These are phyloP conservation scores for Diplodia scrobiculata DNA, from an alignment of 2,329 filamentous ascomycete genomes.

Conservation along the genomic window DNA sequence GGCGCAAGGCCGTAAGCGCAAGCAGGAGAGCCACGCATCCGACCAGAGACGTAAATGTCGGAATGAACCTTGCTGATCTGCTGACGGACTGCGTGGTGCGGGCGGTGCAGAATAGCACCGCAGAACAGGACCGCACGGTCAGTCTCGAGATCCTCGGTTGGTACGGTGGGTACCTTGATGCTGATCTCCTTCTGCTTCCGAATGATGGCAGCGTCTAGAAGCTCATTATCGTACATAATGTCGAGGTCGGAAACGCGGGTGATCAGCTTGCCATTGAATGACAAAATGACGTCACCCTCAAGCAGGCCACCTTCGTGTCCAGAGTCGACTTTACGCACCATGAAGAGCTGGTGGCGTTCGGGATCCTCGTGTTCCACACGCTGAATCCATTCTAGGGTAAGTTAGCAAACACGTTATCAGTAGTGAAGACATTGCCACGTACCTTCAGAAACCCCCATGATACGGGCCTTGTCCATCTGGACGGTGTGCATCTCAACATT, in stretches of 20 bases:
- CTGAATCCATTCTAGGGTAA: conserved; percentile 73
- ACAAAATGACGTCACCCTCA: conserved; percentile 91
- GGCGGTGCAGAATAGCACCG: conserved; percentile 86
- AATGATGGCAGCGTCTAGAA: conserved; percentile 81
- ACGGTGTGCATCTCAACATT: conserved; percentile 94
- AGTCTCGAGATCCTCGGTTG: conserved; percentile 88
- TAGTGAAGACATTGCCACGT: conserved; percentile 3
- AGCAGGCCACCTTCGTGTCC: conserved; percentile 66
- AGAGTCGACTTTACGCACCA: conserved; percentile 87
- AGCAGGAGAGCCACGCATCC: conserved; percentile 73
- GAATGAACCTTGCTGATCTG: conserved; percentile 96
- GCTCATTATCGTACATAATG: conserved; percentile 89
- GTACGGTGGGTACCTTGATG: conserved; percentile 78
- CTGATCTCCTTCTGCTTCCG: conserved; percentile 78
- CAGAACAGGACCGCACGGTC: conserved; percentile 92
- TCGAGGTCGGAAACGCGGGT: conserved; percentile 92
- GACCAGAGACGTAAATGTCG: conserved; percentile 91
- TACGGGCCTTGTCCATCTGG: conserved; percentile 92
- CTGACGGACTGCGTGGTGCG: conserved; percentile 93
- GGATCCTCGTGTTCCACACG: conserved; percentile 86
- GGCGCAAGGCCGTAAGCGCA: conserved; percentile 91
- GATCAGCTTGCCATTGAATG: conserved; percentile 86
- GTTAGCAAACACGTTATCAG: conserved; percentile 17
- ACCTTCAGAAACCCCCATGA: conserved; percentile 88
- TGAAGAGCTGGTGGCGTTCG: conserved; percentile 93